Percentiles rank a stretch among this genome's conserved stretches.
These are phyloP conservation scores for Setaria italica DNA, from an alignment of 202 grass and related monocot genomes.

Conservation along the genomic window DNA sequence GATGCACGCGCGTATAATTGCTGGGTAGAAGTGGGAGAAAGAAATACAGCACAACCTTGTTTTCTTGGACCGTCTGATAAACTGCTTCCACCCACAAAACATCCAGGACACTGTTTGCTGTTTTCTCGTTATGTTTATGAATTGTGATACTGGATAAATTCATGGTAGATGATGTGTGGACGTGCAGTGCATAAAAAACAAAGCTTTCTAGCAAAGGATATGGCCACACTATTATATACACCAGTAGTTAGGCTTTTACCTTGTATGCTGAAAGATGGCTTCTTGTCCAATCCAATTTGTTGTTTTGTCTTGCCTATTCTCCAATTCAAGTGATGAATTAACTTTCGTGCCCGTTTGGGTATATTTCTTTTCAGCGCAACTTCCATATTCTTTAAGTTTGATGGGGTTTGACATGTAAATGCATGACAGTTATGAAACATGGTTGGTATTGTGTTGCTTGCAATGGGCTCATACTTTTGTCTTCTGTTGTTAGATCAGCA, in stretches of 20 bases:
- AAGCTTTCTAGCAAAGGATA: not conserved
- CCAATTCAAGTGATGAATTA: not conserved
- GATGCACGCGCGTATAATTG: not conserved
- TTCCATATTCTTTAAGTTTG: not conserved
- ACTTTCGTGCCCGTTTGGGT: not conserved
- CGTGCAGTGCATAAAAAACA: not conserved
- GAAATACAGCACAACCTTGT: not conserved
- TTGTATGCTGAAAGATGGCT: not conserved
- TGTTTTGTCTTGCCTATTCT: not conserved
- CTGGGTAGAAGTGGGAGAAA: not conserved
- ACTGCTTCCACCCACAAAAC: not conserved
- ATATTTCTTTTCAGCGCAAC: not conserved
- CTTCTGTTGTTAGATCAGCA: constrained; percentile 30
- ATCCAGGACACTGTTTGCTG: not conserved
- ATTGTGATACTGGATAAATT: not conserved
- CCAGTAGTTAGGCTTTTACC: not conserved
- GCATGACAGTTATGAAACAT: not conserved
- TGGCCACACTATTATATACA: not conserved
- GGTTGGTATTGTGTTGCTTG: not conserved
- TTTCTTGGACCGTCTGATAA: not conserved
- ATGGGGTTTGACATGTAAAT: not conserved
- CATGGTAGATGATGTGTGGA: not conserved
- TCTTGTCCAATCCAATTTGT: not conserved
- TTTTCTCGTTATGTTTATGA: not conserved
- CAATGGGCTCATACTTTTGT: not conserved